phyloP scores from a whole-genome alignment of 345 rosid species.

The Erodium maritimum region DNA sequence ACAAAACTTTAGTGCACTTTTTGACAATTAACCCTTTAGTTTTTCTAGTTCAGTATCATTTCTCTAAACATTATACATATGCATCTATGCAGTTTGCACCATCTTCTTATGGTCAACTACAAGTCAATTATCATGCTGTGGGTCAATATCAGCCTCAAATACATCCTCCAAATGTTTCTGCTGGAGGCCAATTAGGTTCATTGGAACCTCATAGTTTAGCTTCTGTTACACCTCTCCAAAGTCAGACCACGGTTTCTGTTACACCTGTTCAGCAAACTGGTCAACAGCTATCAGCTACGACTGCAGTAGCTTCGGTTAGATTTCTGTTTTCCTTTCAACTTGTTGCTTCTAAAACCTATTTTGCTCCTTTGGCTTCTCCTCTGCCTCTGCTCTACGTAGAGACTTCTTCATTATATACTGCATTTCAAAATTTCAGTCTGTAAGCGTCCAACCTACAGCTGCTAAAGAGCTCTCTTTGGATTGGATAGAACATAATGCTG shows the following conservation, averaged over 20 bases:
- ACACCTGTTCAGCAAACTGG: constrained; percentile 25
- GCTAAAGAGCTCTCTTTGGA: constrained; percentile 34
- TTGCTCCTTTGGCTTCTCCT: constrained; percentile 1
- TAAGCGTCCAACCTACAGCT: constrained; percentile 27
- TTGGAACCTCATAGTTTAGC: constrained; percentile 10
- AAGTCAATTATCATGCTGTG: constrained; percentile 22
- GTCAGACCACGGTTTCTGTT: constrained; percentile 28
- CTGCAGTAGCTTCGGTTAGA: constrained; percentile 28
- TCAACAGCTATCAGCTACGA: constrained; percentile 37
- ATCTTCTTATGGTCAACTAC: constrained; percentile 37
- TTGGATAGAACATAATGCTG: constrained; percentile 81
- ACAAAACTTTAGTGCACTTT: too few species aligned
- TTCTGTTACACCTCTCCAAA: background rate
- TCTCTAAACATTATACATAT: constrained; percentile 11
- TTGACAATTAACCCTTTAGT: too few species aligned
- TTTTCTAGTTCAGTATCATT: constrained; percentile 11
- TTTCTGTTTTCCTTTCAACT: constrained; percentile 5
- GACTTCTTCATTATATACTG: constrained; percentile 1
- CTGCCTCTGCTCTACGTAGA: constrained; percentile 5
- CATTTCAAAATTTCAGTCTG: constrained; percentile 23
- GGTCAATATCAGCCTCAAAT: constrained; percentile 49
- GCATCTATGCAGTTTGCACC: constrained; percentile 46
- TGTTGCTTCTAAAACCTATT: background rate
- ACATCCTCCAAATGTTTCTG: constrained; percentile 35
- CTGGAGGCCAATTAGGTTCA: constrained; percentile 38